A percentile compares a stretch with the other conserved stretches of the same genome.
phyloP scores from a whole-genome alignment of 352 stramenopile species.

The Phytophthora macrochlamydospora region DNA sequence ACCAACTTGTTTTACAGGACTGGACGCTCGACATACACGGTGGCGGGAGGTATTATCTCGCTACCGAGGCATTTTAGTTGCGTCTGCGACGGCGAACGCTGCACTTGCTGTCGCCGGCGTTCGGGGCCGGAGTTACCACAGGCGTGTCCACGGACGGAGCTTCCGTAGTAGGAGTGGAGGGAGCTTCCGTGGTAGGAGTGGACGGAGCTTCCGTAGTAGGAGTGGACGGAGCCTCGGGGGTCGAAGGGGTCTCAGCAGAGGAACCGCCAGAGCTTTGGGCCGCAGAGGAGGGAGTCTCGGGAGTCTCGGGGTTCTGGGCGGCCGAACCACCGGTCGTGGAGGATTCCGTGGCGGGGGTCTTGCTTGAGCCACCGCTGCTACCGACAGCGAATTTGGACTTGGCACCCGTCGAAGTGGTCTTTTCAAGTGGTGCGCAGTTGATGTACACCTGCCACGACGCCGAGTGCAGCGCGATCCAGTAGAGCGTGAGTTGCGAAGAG shows the following conservation, averaged over 20 bases:
- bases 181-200: conserved; percentile 10
- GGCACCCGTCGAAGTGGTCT: conserved; percentile 27
- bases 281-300: background rate
- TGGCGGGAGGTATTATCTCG: conserved; percentile 9
- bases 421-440: conserved; percentile 27
- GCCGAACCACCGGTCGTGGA: conserved; percentile 11
- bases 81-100: conserved; percentile 24
- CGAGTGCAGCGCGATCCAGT: conserved; percentile 38
- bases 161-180: conserved; percentile 4
- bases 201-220: conserved; percentile 15
- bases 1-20: conserved; percentile 17
- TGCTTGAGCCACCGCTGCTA: conserved; percentile 6
- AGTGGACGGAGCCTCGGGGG: conserved; percentile 6
- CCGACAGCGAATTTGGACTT: conserved; percentile 30
- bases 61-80: conserved; percentile 19
- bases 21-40: conserved; percentile 8
- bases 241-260: background rate
- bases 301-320: conserved; percentile 7
- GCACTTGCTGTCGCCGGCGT: conserved; percentile 21
- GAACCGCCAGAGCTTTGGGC: too few species aligned
- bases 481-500: conserved; percentile 21
- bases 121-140: conserved; percentile 10
- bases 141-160: conserved; percentile 12
- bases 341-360: conserved; percentile 17
- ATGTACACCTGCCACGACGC: conserved; percentile 38